Conservation (phyloP, 2,329 filamentous ascomycete species). For the Cladosporium colombiae region DNA sequence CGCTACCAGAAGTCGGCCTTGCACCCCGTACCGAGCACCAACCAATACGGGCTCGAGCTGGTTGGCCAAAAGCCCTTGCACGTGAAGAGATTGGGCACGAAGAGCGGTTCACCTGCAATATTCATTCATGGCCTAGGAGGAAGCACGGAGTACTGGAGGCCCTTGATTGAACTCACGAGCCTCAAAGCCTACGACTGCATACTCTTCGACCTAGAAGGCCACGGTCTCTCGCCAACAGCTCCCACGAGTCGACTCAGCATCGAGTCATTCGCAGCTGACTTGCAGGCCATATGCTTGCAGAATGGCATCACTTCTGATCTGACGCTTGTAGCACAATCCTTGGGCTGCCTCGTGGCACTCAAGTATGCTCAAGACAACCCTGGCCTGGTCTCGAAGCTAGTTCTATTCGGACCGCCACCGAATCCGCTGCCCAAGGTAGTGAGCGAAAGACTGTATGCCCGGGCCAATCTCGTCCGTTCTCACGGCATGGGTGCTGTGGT, state of each 20-base stretch:
- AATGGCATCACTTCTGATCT: slow-evolving; percentile 36
- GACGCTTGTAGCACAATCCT: slow-evolving; percentile 53
- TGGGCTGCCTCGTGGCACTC: not conserved
- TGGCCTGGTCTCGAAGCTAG: slow-evolving; percentile 45
- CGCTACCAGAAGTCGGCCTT: not conserved
- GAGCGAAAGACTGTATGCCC: slow-evolving; percentile 34
- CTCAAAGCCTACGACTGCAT: slow-evolving; percentile 22
- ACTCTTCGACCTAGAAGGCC: slow-evolving; percentile 58
- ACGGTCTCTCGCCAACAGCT: slow-evolving; percentile 55
- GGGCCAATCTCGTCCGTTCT: slow-evolving; percentile 45
- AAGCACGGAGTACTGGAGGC: slow-evolving; percentile 47
- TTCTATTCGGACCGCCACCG: slow-evolving; percentile 52
- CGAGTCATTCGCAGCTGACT: slow-evolving; percentile 42
- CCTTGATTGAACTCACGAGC: slow-evolving; percentile 40
- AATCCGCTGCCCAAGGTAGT: slow-evolving; percentile 46
- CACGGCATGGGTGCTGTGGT: slow-evolving; percentile 49
- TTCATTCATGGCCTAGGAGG: slow-evolving; percentile 60
- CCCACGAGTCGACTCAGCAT: slow-evolving; percentile 48
- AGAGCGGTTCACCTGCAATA: slow-evolving; percentile 41
- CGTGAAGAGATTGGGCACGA: not conserved
- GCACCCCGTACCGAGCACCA: not conserved
- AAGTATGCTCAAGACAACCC: slow-evolving; percentile 33
- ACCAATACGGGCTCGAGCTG: not conserved
- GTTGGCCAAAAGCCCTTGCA: slow-evolving; percentile 13
- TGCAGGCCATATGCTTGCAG: slow-evolving; percentile 38